Conservation (phyloP, 306 rosid species). For the Senna tora region DNA sequence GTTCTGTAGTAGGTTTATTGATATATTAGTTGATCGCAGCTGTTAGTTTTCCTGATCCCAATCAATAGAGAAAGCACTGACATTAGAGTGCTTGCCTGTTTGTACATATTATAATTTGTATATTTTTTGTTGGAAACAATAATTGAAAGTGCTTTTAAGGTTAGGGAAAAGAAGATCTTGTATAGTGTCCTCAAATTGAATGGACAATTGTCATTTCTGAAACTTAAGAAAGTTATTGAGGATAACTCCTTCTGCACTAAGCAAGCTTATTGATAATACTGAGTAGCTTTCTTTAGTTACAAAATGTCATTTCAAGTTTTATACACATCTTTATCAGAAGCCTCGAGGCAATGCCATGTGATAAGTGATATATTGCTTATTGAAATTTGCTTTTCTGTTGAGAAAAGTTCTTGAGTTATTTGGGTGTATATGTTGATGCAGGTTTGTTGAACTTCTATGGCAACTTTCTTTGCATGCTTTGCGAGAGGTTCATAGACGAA, state of each 20-base stretch:
- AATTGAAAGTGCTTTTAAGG: slow-evolving; percentile 21
- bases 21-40: slow-evolving; percentile 17
- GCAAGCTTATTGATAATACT: slow-evolving; percentile 6
- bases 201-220: slow-evolving; percentile 15
- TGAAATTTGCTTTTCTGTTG: slow-evolving; percentile 23
- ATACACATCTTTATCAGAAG: slow-evolving; percentile 12
- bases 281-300: not conserved
- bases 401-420: slow-evolving; percentile 21
- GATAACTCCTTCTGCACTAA: slow-evolving; percentile 16
- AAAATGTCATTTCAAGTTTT: not conserved
- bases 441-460: slow-evolving; percentile 99
- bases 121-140: slow-evolving; percentile 10
- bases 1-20: not conserved
- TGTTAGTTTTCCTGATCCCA: slow-evolving; percentile 39
- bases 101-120: not conserved
- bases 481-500: slow-evolving; percentile 94
- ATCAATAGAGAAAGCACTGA: not conserved
- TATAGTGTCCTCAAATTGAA: slow-evolving; percentile 13
- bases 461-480: slow-evolving; percentile 99
- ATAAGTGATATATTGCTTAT: slow-evolving; percentile 27
- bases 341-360: slow-evolving; percentile 20
- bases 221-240: not conserved
- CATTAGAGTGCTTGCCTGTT: slow-evolving; percentile 16
- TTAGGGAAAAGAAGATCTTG: slow-evolving; percentile 6
- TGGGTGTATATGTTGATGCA: slow-evolving; percentile 42